phyloP scores from a whole-genome alignment of 1,139 yeast species.

The Citeromyces siamensis region DNA sequence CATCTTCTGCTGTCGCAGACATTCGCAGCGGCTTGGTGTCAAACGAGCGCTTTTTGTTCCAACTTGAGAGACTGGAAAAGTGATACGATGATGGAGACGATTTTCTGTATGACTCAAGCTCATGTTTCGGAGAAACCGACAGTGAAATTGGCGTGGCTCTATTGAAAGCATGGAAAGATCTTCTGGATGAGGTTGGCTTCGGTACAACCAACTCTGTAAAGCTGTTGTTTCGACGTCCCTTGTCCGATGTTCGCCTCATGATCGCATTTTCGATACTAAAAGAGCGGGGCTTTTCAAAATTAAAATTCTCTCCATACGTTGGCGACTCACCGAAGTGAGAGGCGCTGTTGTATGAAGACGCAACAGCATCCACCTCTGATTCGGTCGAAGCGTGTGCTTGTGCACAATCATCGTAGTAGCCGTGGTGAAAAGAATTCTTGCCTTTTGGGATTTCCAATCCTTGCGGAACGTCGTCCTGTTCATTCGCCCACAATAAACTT shows the following conservation, averaged over 20 bases:
- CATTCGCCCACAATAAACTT: constrained; percentile 34
- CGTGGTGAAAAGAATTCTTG: neutral
- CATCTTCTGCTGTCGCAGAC: constrained; percentile 1
- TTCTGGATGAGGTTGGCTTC: neutral
- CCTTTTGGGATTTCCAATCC: neutral
- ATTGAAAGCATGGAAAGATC: neutral
- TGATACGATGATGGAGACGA: neutral
- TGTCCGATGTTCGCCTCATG: neutral
- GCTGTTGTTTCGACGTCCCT: neutral
- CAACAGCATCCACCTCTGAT: neutral
- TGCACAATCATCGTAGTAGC: neutral
- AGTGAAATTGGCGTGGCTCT: neutral
- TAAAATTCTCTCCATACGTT: neutral
- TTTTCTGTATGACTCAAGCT: neutral
- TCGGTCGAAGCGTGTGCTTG: no score
- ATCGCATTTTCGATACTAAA: neutral
- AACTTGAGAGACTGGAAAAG: neutral
- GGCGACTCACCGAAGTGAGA: neutral
- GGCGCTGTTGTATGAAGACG: neutral
- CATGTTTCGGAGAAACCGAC: neutral
- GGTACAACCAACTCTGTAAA: neutral
- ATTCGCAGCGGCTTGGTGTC: neutral
- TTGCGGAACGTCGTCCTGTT: constrained; percentile 6
- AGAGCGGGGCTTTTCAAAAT: neutral
- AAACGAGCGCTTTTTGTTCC: neutral